A percentile compares a stretch with the other conserved stretches of the same genome.
Conservation (phyloP, 306 rosid species). For the Canavalia gladiata region DNA sequence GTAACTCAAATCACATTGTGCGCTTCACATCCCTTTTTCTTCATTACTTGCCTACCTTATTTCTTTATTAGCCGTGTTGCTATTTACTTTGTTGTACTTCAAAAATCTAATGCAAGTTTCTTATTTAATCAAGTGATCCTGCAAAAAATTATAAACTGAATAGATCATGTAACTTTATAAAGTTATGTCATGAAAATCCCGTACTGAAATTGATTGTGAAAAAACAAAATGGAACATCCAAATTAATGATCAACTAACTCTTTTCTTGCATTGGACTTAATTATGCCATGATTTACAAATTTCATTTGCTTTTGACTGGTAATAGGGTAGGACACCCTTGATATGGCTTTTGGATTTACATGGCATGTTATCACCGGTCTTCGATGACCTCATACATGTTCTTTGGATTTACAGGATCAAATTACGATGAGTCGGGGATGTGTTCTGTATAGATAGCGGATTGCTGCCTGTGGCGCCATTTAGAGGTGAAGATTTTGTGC, state of each 20-base stretch:
- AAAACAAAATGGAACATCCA: neutral
- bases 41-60: no score
- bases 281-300: neutral
- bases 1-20: no score
- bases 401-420: conserved; percentile 66
- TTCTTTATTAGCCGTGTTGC: no score
- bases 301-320: neutral
- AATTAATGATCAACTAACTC: neutral
- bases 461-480: conserved; percentile 15
- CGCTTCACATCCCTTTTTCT: no score
- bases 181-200: neutral
- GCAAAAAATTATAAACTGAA: neutral
- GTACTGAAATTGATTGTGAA: neutral
- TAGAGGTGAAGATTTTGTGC: conserved; percentile 44
- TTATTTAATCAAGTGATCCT: neutral
- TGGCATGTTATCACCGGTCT: neutral
- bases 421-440: conserved; percentile 49
- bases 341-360: conserved; percentile 9
- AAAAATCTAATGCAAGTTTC: neutral
- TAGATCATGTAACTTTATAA: neutral
- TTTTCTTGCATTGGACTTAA: neutral
- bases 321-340: neutral
- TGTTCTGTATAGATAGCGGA: neutral
- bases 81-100: neutral
- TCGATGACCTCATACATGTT: neutral